Base-by-base conservation (phyloP, 140 eudicot species). In the Senecio squalidus region DNA sequence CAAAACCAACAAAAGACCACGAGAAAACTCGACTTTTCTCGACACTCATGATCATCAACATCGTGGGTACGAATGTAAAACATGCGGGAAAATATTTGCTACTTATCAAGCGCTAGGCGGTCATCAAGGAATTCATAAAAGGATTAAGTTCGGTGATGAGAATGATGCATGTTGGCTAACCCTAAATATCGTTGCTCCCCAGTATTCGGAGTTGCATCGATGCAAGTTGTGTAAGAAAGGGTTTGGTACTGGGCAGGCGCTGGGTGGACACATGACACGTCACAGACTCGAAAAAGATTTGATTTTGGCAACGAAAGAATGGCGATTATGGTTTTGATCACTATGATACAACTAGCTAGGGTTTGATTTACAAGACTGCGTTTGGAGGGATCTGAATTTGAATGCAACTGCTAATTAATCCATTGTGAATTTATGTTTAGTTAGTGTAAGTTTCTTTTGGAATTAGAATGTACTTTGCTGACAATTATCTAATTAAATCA, bases 61-160 rank as follows among this genome's bases (percentile, higher is more conserved):
- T n/a, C n/a, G n/a, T n/a, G 14, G 0, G 59, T 53, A 25, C 18
- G 38, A 53, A 53, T 53, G 59, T 38, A 53, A n/a, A 18, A 53
- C 38, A 7, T 53, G 59, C 36, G 4, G 7, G 5, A 53, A 15
- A 29, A 27, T 2, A 27, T 53, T 53, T 13, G 21, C 26, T 5
- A 26, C 24, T 15, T 53, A 11, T 31, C 59, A 53, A 53, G 59
- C 59, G 6, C 38, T 53, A 15, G 59, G 59, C 5, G 59, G 59
- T 18, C 59, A 53, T 31, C 38, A n/a, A 2, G 22, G 58, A 13
- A 52, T n/a, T 17, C 59, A 53, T 31, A 53, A 9, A 53, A 53
- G 27, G 40, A 6, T 53, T 5, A n/a, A 30, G 9, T 9, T 9
- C 36, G 4, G 9, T 4, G 9, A 30, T 9, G 9, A 30, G 8